Evolutionary conservation across 2,329 filamentous ascomycete genomes (phyloP).

Genomic region (Colletotrichum eleusines): DNA sequence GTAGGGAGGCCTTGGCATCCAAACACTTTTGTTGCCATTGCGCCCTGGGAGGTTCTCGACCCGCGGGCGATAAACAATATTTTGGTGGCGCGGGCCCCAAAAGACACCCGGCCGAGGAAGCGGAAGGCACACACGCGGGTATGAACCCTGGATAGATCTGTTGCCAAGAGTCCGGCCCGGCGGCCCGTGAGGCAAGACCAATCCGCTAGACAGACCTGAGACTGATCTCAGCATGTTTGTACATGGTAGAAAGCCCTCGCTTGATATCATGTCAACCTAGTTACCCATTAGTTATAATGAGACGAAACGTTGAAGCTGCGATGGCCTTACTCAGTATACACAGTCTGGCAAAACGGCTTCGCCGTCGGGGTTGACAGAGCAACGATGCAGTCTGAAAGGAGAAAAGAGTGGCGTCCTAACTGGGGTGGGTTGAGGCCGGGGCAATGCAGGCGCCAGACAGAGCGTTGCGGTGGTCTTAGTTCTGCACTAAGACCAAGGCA

Average conservation of each 20-base stretch:
- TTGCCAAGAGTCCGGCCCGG: not conserved
- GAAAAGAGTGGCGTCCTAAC: slow-evolving; percentile 6
- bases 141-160: not conserved
- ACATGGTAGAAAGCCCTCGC: not conserved
- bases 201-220: not conserved
- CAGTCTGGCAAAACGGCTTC: not conserved
- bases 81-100: slow-evolving; percentile 2
- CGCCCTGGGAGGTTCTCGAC: not conserved
- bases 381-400: not conserved
- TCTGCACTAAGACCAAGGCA: slow-evolving; percentile 24
- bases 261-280: not conserved
- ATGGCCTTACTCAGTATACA: not conserved
- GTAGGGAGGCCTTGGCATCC: not conserved
- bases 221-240: not conserved
- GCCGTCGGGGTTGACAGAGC: not conserved
- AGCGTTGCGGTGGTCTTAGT: slow-evolving; percentile 15
- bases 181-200: not conserved
- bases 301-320: not conserved
- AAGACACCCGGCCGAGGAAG: not conserved
- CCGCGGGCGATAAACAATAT: not conserved
- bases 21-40: not conserved
- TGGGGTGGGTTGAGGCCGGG: slow-evolving; percentile 4
- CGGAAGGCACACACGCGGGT: not conserved
- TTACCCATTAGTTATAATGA: not conserved
- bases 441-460: slow-evolving; percentile 33